Evolutionary conservation across 441 rosid species (phyloP).

Genomic region (Jatropha multifida): DNA sequence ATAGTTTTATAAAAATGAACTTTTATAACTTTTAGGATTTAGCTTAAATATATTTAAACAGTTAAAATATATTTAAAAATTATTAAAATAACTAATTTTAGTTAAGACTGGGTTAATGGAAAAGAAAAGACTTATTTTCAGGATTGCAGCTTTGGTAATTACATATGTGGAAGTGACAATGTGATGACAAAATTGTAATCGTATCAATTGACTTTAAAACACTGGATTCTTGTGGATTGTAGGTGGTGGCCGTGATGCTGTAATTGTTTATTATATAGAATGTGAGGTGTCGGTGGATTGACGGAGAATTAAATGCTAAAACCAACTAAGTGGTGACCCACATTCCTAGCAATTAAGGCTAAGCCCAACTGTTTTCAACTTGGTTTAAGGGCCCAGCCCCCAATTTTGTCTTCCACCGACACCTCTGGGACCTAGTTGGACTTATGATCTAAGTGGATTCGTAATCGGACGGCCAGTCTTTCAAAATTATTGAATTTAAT

Average conservation of each 20-base stretch:
- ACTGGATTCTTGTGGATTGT: not conserved
- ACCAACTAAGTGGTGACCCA: not conserved
- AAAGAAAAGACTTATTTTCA: no score
- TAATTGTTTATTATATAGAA: not conserved
- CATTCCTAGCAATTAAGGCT: not conserved
- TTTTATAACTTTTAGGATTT: no score
- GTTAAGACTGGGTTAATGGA: no score
- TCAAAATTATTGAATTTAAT: not conserved
- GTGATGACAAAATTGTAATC: not conserved
- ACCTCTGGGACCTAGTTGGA: not conserved
- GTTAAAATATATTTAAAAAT: no score
- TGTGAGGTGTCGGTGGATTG: conserved; percentile 17
- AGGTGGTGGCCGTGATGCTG: not conserved
- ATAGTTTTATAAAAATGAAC: no score
- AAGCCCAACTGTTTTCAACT: not conserved
- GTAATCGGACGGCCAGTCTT: not conserved
- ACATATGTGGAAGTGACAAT: not conserved
- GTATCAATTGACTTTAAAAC: not conserved
- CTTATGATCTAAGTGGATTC: not conserved
- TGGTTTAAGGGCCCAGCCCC: not conserved
- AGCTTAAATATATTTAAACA: no score
- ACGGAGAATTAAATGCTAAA: not conserved
- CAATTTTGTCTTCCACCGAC: not conserved
- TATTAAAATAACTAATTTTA: no score
- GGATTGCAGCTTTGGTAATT: no score